Percentiles rank a stretch among this genome's conserved stretches.
phyloP scores from a whole-genome alignment of 441 rosid species.

The Erodium chrysanthum region DNA sequence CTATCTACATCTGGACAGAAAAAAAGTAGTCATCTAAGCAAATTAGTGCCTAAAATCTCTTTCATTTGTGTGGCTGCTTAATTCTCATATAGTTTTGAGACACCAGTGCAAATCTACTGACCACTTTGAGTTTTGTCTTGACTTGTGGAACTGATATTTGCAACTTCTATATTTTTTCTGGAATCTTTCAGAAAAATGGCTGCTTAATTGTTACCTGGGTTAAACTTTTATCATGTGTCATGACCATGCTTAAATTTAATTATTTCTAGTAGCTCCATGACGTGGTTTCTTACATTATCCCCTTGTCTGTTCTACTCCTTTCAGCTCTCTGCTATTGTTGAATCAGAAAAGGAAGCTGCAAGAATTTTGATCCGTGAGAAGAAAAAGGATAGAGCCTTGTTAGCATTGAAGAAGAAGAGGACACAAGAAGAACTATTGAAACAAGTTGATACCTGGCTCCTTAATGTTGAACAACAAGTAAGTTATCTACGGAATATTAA shows the following conservation, averaged over 20 bases:
- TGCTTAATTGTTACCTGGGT: background rate
- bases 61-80: background rate
- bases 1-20: background rate
- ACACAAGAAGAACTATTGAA: slow-evolving; percentile 75
- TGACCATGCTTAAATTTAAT: background rate
- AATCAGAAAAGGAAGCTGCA: slow-evolving; percentile 84
- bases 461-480: slow-evolving; percentile 95
- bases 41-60: too few relatives aligned
- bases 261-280: background rate
- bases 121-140: background rate
- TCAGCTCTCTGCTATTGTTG: slow-evolving; percentile 73
- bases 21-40: too few relatives aligned
- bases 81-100: background rate
- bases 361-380: slow-evolving; percentile 68
- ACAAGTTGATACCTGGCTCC: slow-evolving; percentile 84
- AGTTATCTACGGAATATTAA: slow-evolving; percentile 1
- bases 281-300: slow-evolving; percentile 1
- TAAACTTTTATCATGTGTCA: background rate
- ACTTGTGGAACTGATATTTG: background rate
- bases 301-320: slow-evolving; percentile 8
- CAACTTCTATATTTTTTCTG: too few relatives aligned
- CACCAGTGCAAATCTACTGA: background rate
- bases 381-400: slow-evolving; percentile 70
- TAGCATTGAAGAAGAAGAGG: slow-evolving; percentile 84
- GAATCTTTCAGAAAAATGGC: too few relatives aligned